Base-by-base conservation (phyloP, 345 rosid genomes). In the Kernera saxatilis region DNA sequence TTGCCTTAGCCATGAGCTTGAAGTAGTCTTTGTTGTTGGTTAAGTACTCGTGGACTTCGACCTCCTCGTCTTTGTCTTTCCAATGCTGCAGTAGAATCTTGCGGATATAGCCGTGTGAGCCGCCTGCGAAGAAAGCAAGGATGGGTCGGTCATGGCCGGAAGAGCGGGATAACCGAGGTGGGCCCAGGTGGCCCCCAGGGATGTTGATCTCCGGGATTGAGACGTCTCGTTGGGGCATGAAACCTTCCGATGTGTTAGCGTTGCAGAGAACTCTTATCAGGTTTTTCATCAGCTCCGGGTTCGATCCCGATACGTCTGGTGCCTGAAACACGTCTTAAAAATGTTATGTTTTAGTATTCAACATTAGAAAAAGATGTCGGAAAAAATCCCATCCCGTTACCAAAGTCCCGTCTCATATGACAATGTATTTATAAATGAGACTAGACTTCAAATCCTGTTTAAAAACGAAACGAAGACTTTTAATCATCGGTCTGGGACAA, bases 71-170 rank as follows among this genome's bases (percentile, higher is more conserved):
- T 51, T 63, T 77, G 72, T 77, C 78, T 75, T 81, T 75, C 86
- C 88, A 85, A 2, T 70, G 72, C 3, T 45, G 40, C 0, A 85
- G 66, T 2, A 85, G 66, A 17, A 67, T 11, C 37, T 64, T 71
- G 9, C 86, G 73, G 22, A 83, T 73, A 32, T 58, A 13, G 6
- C 86, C 88, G 12, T 85, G 88, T 18, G 79, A 48, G 2, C 85
- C 76, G 0, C 88, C 86, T 1, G 88, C 80, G 5, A 83, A 83
- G 72, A 83, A 85, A 48, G 86, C 88, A 9, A 85, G 65, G 55
- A 83, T 79, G 10, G 73, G 2, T 3, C 84, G 78, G 10, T 76
- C 35, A 5, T 58, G 57, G 1, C 74, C 63, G 1, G 70, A 59
- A 17, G 71, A n/a, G 29, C 67, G 50, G 18, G 76, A 6, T 22